Conservation (phyloP, 176 grass and related monocot species). For the Aegilops longissima region DNA sequence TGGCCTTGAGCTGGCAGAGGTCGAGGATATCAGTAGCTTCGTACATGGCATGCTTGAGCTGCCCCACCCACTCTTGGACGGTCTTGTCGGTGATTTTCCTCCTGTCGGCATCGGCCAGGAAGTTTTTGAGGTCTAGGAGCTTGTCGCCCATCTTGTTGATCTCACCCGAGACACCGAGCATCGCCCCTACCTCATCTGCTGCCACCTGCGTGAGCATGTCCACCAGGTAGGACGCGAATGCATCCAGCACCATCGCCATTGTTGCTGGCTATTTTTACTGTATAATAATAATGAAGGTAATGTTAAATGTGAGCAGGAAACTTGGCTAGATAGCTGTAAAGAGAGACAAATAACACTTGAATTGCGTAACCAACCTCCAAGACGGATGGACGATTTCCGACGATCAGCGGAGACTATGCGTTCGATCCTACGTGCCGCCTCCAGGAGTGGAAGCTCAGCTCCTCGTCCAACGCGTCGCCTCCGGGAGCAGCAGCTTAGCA, state of each 20-base stretch:
- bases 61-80: neutral
- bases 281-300: neutral
- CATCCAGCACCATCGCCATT: constrained; percentile 1
- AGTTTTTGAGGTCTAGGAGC: neutral
- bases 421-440: too few relatives aligned
- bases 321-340: too few relatives aligned
- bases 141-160: neutral
- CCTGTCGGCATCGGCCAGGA: constrained; percentile 7
- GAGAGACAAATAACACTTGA: too few relatives aligned
- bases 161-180: neutral
- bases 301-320: neutral
- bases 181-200: neutral
- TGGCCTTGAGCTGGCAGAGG: neutral
- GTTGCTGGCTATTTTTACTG: neutral
- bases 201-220: neutral
- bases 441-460: too few relatives aligned
- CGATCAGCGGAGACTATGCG: too few relatives aligned
- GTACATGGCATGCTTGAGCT: constrained; percentile 8
- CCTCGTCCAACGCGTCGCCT: too few relatives aligned
- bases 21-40: neutral
- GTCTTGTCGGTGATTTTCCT: neutral
- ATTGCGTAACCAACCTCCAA: too few relatives aligned
- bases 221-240: neutral
- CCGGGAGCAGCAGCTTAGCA: too few relatives aligned
- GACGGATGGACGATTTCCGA: too few relatives aligned